Evolutionary conservation across 1,139 yeast genomes (phyloP), one percentile per base, ranked within the genome.

Genomic region (Candida pseudoviswanathii): DNA sequence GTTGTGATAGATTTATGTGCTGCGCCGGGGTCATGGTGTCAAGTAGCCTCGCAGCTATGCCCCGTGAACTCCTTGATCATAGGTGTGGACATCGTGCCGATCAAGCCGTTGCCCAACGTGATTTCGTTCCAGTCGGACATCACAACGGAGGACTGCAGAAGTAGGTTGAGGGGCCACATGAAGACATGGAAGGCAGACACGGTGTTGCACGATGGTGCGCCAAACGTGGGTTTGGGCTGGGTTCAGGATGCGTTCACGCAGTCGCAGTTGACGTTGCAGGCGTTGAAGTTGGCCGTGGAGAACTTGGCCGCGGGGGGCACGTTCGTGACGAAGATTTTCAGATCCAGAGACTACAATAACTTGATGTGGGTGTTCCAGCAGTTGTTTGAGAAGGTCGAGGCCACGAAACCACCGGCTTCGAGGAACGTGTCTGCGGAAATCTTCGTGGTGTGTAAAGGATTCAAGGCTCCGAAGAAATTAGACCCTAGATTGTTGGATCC

Each of bases 21-120:
- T 51, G 99, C 99, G 3, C 99, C 99, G 32, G 99, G 99, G 51
- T 91, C 97, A 3, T 94, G 99, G 98, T 94, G 99, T 80, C 99
- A 94, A 72, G 99, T 95, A 41, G 99, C 99, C 1, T 84, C 96
- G 3, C 90, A 90, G 55, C 71, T 90, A 51, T 92, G 98, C 72
- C 97, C 98, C 2, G 76, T 92, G 5, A 91, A 91, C 68, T 90
- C 98, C 0, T 78, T 94, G 58, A 92, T 94, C 61, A 90, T 94
- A 51, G 99, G 99, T 66, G 99, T 95, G 31, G 99, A 94, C 81
- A 86, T 94, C 61, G 99, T 92, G 29, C 98, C 97, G 21, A 94
- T 94, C 73, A 92, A 90, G 67, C 86, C 97, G 8, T 79, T 94
- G 65, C 97, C 98, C 22, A 92, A 94, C 64, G 89, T 89, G 60